Percentiles rank a stretch among this genome's conserved stretches.
phyloP scores from a whole-genome alignment of 2,329 filamentous ascomycete species.

The Pyrenophora seminiperda region DNA sequence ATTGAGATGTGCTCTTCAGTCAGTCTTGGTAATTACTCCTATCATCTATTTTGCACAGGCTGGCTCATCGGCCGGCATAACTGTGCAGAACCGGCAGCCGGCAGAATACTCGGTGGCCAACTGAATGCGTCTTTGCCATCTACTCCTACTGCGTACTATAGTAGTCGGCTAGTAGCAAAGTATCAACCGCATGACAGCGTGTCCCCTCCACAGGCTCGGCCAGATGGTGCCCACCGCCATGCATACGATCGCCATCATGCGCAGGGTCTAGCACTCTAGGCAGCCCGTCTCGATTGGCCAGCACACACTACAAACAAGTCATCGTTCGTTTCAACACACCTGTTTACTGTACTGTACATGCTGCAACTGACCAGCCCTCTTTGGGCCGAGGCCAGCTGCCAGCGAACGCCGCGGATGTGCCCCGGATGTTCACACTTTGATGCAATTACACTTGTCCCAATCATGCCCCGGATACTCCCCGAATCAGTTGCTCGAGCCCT shows the following conservation, averaged over 20 bases:
- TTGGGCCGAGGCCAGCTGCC: conserved; percentile 26
- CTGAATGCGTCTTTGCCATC: neutral
- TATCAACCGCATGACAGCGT: conserved; percentile 19
- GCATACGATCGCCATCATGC: conserved; percentile 30
- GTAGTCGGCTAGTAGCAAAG: too few relatives aligned
- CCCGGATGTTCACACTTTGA: neutral
- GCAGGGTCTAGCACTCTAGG: conserved; percentile 14
- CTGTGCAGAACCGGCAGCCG: neutral
- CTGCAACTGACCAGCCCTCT: conserved; percentile 25
- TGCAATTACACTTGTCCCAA: conserved; percentile 20
- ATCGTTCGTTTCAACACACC: conserved; percentile 34
- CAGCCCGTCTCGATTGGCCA: conserved; percentile 19
- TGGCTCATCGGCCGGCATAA: conserved; percentile 17
- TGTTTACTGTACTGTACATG: conserved; percentile 20
- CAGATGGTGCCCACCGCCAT: conserved; percentile 26
- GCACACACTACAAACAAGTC: conserved; percentile 24
- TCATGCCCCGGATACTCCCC: conserved; percentile 21
- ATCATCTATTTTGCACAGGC: conserved; percentile 6
- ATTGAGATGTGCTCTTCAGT: neutral
- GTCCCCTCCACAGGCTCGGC: conserved; percentile 13
- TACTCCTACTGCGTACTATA: too few relatives aligned
- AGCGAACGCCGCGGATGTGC: neutral
- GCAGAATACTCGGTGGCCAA: neutral
- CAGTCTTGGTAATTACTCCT: too few relatives aligned
- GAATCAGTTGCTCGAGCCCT: conserved; percentile 11